Evolutionary conservation across 2,329 filamentous ascomycete species (phyloP), one percentile per base, ranked within the genome.

Genomic region (Aspergillus caelatus): DNA sequence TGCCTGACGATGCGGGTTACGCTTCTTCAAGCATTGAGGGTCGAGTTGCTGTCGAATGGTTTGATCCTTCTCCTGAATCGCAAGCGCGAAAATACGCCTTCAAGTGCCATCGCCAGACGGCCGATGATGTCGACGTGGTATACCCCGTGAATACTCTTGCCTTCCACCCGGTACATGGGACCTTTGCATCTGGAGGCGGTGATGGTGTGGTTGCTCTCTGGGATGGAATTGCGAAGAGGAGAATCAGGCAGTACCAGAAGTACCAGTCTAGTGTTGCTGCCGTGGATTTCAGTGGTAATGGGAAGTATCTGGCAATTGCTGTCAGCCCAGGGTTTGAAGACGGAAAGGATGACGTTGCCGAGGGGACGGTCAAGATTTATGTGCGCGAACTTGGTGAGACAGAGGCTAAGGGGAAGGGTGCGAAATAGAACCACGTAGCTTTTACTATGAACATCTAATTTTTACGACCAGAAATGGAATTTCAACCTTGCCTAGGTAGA

Each of bases 21-120:
- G 94, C 94, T 11, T 94, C 91, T 1, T 92, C 88, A 63, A 94
- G 90, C 72, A 99, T 99, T 72, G 95, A 99, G 76, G 95, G 95
- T 5, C 89, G 95, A 71, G 93, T 99, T 2, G 94, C 94, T 0
- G 95, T 99, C 1, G 95, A 99, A 78, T 98, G 94, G 92, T 98
- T 99, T 76, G 95, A 98, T 75, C 92, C 95, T 19, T 92, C 89
- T 6, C 83, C 88, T 48, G 91, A 94, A 77, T 94, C 91, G 4
- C 94, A 98, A 80, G 90, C 91, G 45, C 88, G 94, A 69, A 98
- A 97, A 78, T 99, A 98, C 77, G 95, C 95, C 16, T 99, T 99
- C 87, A 99, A 99, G 79, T 99, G 95, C 79, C 95, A 99, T 79
- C 88, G 95, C 5, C 92, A 96, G 77, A 85, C 88, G 34, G 75